Base-by-base conservation (phyloP, 495 filamentous ascomycete genomes). In the Lindgomyces ingoldianus region DNA sequence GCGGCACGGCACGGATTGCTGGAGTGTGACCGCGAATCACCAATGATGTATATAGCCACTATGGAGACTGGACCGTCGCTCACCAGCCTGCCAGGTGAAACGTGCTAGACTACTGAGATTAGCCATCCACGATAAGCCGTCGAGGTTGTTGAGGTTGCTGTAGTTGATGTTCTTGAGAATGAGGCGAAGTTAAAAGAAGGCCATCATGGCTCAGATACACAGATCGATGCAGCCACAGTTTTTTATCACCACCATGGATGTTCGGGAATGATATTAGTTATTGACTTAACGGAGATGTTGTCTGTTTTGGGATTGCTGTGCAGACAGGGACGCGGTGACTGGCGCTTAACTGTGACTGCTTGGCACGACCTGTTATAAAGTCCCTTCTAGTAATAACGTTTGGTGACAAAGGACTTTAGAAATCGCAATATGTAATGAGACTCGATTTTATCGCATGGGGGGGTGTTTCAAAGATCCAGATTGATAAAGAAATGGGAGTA, bases 1-100 rank as follows among this genome's bases (percentile, higher is more conserved):
- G 36, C 64, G 64, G 64, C 57, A 56, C 64, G 64, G 57, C 57
- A 61, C 64, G 64, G 57, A 48, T 21, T 30, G 57, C 51, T 61
- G 27, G 18, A 10, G 14, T 52, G 62, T 53, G 54, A 50, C 33
- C 59, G 49, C 64, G 64, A 67, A 67, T 67, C 64, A 67, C 27
- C 39, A 11, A 49, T 48, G 39, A 9, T 62, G 59, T 42, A 29
- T 30, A 44, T n/a, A 2, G 36, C 39, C 54, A 30, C 4, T 26
- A 39, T 57, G 54, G 54, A 57, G 54, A 8, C 26, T 39, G 39
- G 39, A 2, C 54, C 54, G 39, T 22, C 3, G 12, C 11, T 57
- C 41, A 47, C 50, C 51, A 55, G 51, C 41, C 30, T 30, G 24
- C 12, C 1, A 18, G 16, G 26, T 52, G 49, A 29, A 55, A 42